phyloP scores from a whole-genome alignment of 75 land plant genomes.

The Selaginella tamariscina region DNA sequence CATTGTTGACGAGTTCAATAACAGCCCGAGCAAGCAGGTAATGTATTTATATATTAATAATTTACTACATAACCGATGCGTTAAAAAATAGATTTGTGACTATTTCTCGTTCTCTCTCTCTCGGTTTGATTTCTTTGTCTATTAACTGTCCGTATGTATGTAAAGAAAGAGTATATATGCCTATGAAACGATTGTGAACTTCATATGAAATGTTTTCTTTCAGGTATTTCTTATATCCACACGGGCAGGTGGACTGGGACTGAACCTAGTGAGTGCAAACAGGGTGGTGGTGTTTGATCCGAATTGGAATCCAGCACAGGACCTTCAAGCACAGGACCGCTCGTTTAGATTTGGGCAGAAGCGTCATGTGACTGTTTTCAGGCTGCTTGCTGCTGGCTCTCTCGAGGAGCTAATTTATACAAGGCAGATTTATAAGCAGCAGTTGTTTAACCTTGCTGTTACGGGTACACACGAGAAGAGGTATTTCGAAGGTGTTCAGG shows the following conservation, averaged over 20 bases:
- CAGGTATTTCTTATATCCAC: slow-evolving; percentile 94
- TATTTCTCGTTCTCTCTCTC: too few species aligned
- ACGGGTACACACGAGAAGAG: slow-evolving; percentile 86
- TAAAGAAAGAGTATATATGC: too few species aligned
- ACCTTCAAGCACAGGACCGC: slow-evolving; percentile 90
- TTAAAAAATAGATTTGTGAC: too few species aligned
- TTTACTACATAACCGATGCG: too few species aligned
- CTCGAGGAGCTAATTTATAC: slow-evolving; percentile 87
- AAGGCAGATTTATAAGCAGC: slow-evolving; percentile 88
- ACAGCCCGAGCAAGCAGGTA: slow-evolving; percentile 92
- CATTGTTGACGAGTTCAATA: slow-evolving; percentile 86
- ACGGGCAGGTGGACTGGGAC: slow-evolving; percentile 84
- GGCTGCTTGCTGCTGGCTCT: slow-evolving; percentile 89
- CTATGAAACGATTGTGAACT: too few species aligned
- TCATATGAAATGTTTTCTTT: too few species aligned
- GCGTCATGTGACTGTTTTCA: slow-evolving; percentile 78
- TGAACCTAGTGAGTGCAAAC: slow-evolving; percentile 94
- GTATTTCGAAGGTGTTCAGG: slow-evolving; percentile 98
- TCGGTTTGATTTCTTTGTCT: background rate
- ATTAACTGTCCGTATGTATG: too few species aligned
- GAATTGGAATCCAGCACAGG: slow-evolving; percentile 93
- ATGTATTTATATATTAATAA: background rate
- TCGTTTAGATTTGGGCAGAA: slow-evolving; percentile 92
- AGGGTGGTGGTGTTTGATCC: slow-evolving; percentile 95
- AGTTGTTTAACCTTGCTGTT: slow-evolving; percentile 88